Evolutionary conservation across 257 asterid species (phyloP).

Genomic region (Hygrophila difformis): DNA sequence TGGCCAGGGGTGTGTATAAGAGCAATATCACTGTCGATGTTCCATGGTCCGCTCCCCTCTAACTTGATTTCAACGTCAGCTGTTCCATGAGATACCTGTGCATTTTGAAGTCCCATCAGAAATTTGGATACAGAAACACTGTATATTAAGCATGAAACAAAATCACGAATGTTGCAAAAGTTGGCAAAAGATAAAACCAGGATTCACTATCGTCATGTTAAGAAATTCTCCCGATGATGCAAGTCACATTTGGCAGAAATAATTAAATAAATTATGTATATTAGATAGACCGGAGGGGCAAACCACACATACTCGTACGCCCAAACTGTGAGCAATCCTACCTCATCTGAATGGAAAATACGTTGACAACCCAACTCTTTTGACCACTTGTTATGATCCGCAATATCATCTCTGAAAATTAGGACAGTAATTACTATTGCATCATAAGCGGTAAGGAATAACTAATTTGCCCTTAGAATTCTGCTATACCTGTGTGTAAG

Average conservation of each 20-base stretch:
- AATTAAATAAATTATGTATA: too few species aligned
- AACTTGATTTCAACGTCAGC: slow-evolving; percentile 54
- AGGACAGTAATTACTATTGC: slow-evolving; percentile 10
- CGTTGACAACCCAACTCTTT: slow-evolving; percentile 50
- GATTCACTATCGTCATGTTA: too few species aligned
- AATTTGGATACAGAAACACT: too few species aligned
- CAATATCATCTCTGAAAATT: slow-evolving; percentile 56
- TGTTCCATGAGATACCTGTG: slow-evolving; percentile 43
- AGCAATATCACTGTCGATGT: slow-evolving; percentile 39
- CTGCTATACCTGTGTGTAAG: slow-evolving; percentile 56
- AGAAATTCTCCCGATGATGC: too few species aligned
- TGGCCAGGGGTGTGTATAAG: slow-evolving; percentile 71
- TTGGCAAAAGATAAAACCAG: too few species aligned
- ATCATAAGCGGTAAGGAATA: slow-evolving; percentile 9
- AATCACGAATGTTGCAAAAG: too few species aligned
- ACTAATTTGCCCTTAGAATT: not conserved
- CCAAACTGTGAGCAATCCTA: too few species aligned
- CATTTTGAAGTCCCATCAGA: too few species aligned
- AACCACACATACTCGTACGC: too few species aligned
- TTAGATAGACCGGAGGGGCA: too few species aligned
- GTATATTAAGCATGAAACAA: too few species aligned
- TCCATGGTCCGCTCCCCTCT: slow-evolving; percentile 64
- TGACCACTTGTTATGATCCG: slow-evolving; percentile 72
- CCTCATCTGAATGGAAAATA: slow-evolving; percentile 47
- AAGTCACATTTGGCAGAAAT: too few species aligned